Evolutionary conservation across 1,284 basidiomycete genomes (phyloP), one percentile per base, ranked within the genome.

Genomic region (Erythrobasidium hasegawianum): DNA sequence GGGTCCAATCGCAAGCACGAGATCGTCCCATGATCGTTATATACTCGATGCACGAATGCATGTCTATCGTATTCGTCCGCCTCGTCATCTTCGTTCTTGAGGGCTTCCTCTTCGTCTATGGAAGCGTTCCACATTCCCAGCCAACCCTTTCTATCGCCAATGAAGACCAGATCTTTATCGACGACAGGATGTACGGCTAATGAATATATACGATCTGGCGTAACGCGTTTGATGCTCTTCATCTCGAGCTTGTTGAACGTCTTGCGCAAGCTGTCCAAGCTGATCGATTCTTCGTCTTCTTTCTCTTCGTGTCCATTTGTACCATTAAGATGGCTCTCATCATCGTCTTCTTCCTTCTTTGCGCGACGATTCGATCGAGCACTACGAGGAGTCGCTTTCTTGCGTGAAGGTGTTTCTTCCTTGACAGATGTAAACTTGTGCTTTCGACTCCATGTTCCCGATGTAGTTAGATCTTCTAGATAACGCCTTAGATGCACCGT

Each of bases 121-220:
- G 72, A 70, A 20, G 68, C 70, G 40, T 76, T 78, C 77, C 72
- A 80, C 66, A 80, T 76, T 11, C 78, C 79, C 7, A 81, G 69
- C 61, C 75, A 70, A 1, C 80, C 80, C 7, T 75, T 70, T 70
- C 80, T 80, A 68, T 80, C 80, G 2, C 80, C 81, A 0, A 77
- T 76, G 47, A 81, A 77, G 8, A 80, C 72, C 10, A 81, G 67
- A 18, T 77, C 77, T 58, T 78, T 79, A 0, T 71, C 74, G 43
- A 59, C 68, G 14, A 78, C 76, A 0, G 80, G 80, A 70, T 81
- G 80, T 0, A 81, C 76, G 5, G 71, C 71, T 75, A 81, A 78
- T 27, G 75, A 77, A 72, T 77, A 81, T 9, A 80, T 77, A 16
- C 80, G 73, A 40, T 80, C 80, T 1, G 73, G 72, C 13, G 77